Evolutionary conservation across 169 alveolate genomes (phyloP).

Genomic region (Eimeria sp.): DNA sequence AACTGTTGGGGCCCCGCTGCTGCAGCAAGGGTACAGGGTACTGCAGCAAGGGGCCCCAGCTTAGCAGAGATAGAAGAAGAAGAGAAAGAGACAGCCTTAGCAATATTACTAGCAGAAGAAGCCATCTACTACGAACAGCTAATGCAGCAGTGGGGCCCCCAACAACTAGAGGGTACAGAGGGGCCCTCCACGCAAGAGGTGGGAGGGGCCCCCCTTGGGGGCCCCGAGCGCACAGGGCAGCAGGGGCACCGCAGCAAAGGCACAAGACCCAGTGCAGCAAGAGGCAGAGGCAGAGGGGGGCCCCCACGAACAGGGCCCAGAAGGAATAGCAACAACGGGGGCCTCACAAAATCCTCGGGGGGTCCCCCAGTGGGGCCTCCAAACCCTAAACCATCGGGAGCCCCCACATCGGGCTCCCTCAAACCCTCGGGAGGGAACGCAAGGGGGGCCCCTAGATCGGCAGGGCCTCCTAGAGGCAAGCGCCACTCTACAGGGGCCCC

Average conservation of each 20-base stretch:
- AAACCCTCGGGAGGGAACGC: neutral
- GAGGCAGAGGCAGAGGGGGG: constrained; percentile 3
- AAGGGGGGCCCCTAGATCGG: neutral
- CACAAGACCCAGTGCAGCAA: neutral
- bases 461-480: constrained; percentile 13
- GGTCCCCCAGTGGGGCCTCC: neutral
- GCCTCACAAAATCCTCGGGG: neutral
- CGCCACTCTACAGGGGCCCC: neutral
- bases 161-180: neutral
- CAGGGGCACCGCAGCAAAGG: neutral
- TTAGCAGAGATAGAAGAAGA: neutral
- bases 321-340: neutral
- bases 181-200: neutral
- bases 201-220: neutral
- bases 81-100: constrained; percentile 1
- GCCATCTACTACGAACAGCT: neutral
- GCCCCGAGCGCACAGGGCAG: neutral
- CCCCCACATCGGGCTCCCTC: neutral
- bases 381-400: too few species aligned
- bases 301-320: neutral
- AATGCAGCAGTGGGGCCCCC: constrained; percentile 24
- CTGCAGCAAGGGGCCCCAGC: constrained; percentile 30
- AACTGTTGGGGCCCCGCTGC: constrained; percentile 34
- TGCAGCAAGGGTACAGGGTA: constrained; percentile 16
- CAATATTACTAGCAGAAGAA: constrained; percentile 8